phyloP scores from a whole-genome alignment of 2,329 filamentous ascomycete genomes.

The Stemphylium beticola region DNA sequence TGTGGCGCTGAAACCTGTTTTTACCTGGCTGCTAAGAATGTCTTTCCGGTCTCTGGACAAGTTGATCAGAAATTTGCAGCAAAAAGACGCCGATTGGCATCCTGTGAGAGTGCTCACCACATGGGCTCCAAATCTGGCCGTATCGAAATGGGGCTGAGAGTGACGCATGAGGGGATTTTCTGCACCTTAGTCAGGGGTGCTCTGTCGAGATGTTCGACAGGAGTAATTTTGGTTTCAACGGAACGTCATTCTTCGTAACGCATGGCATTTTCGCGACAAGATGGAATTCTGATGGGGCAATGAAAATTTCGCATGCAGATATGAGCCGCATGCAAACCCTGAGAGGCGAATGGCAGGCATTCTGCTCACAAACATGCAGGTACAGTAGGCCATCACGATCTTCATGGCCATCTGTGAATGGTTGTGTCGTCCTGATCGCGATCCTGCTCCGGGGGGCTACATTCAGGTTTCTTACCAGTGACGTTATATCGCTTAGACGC shows the following conservation, averaged over 20 bases:
- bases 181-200: not conserved
- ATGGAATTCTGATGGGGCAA: slow-evolving; percentile 17
- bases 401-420: slow-evolving; percentile 23
- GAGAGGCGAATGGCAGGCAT: slow-evolving; percentile 4
- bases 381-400: slow-evolving; percentile 23
- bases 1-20: slow-evolving; percentile 26
- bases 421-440: slow-evolving; percentile 28
- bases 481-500: slow-evolving; percentile 36
- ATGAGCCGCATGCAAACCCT: not conserved
- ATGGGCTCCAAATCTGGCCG: slow-evolving; percentile 9
- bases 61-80: slow-evolving; percentile 8
- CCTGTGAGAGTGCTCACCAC: slow-evolving; percentile 7
- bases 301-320: slow-evolving; percentile 10
- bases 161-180: slow-evolving; percentile 12
- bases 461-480: slow-evolving; percentile 25
- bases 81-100: not conserved
- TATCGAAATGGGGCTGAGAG: slow-evolving; percentile 8
- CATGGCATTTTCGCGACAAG: slow-evolving; percentile 12
- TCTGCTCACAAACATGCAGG: slow-evolving; percentile 29
- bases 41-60: slow-evolving; percentile 9
- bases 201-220: slow-evolving; percentile 1
- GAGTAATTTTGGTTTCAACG: slow-evolving; percentile 7
- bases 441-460: slow-evolving; percentile 26
- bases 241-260: slow-evolving; percentile 20
- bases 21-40: not conserved